phyloP scores from a whole-genome alignment of 495 filamentous ascomycete species.

The Neurospora sp. region DNA sequence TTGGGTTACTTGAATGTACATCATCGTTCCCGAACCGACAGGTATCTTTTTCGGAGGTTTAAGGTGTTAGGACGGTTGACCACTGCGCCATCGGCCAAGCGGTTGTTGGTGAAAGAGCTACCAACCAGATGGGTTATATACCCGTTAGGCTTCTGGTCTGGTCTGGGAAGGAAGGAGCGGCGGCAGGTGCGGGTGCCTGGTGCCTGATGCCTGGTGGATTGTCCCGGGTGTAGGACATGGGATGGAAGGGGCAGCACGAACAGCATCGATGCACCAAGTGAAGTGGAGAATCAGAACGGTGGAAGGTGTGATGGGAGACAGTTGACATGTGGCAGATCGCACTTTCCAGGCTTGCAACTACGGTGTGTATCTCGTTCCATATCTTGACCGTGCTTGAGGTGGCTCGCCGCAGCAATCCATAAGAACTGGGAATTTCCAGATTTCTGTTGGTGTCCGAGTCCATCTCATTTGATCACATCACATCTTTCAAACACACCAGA shows the following conservation, averaged over 20 bases:
- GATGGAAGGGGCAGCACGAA: background rate
- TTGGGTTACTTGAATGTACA: background rate
- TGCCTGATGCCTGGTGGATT: background rate
- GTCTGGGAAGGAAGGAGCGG: background rate
- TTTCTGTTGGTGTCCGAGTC: background rate
- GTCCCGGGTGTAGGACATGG: background rate
- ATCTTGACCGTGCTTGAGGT: background rate
- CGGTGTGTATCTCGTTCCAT: background rate
- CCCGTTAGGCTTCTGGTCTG: background rate
- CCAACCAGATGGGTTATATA: background rate
- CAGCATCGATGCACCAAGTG: background rate
- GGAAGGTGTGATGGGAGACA: background rate
- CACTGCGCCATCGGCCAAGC: background rate
- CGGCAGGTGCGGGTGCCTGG: background rate
- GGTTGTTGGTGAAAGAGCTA: background rate
- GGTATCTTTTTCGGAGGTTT: background rate
- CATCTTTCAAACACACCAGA: background rate
- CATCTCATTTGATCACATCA: background rate
- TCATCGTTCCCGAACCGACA: background rate
- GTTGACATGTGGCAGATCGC: background rate
- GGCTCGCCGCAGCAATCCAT: background rate
- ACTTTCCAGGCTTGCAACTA: background rate
- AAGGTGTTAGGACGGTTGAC: background rate
- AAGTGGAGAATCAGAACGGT: background rate
- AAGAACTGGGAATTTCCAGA: background rate